Percentiles rank a stretch among this genome's conserved stretches.
phyloP scores from a whole-genome alignment of 2,329 filamentous ascomycete species.

The Talaromyces sp. region DNA sequence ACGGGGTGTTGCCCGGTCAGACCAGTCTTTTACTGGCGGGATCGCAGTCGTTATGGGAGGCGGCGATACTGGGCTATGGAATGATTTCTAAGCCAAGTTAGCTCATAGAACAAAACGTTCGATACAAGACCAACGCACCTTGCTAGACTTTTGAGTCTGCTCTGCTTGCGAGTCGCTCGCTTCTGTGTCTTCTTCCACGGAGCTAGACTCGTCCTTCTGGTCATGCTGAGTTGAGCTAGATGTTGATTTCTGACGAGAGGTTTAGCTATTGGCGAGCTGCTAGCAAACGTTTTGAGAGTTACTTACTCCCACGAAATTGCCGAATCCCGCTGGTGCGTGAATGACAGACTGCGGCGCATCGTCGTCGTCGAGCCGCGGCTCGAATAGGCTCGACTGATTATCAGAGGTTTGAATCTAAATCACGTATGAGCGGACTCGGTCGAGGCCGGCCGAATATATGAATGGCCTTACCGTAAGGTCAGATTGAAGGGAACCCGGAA shows the following conservation, averaged over 20 bases:
- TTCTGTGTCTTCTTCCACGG: conserved; percentile 4
- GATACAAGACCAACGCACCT: conserved; percentile 3
- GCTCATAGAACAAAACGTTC: background rate
- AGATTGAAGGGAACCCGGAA: conserved; percentile 12
- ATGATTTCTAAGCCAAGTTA: conserved; percentile 18
- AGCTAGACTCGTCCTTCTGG: conserved; percentile 1
- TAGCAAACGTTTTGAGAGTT: background rate
- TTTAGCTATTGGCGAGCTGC: background rate
- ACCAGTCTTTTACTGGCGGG: conserved; percentile 59
- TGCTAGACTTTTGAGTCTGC: conserved; percentile 1
- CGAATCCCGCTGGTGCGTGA: conserved; percentile 80
- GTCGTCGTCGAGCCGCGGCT: conserved; percentile 60
- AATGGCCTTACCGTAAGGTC: conserved; percentile 22
- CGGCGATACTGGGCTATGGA: conserved; percentile 51
- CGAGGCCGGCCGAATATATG: background rate
- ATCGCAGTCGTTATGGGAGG: conserved; percentile 74
- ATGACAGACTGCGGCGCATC: conserved; percentile 74
- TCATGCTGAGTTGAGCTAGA: conserved; percentile 4
- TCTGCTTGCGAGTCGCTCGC: conserved; percentile 2
- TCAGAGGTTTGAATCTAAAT: conserved; percentile 28
- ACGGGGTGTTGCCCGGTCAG: conserved; percentile 70
- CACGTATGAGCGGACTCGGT: background rate
- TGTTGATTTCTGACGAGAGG: conserved; percentile 1
- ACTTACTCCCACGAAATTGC: conserved; percentile 62
- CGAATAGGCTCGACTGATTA: conserved; percentile 13